phyloP scores from a whole-genome alignment of 2,329 filamentous ascomycete genomes.

The Teratosphaeria gauchensis region DNA sequence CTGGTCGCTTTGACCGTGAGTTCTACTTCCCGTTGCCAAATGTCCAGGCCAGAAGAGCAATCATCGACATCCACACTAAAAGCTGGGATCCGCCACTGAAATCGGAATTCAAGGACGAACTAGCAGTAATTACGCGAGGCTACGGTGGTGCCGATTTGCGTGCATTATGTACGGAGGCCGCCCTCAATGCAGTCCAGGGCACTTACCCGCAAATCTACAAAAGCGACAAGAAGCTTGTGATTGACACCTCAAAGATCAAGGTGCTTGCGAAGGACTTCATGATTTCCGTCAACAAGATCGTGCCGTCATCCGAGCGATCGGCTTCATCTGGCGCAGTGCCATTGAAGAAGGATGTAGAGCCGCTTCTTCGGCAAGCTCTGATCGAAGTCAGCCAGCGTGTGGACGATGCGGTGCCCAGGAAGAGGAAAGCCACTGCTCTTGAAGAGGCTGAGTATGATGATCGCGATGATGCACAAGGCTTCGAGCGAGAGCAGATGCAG shows the following conservation, averaged over 20 bases:
- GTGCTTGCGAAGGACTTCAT: slow-evolving; percentile 93
- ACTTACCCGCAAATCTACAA: slow-evolving; percentile 95
- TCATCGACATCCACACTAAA: slow-evolving; percentile 90
- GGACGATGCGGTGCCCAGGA: slow-evolving; percentile 69
- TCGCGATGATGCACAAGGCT: slow-evolving; percentile 72
- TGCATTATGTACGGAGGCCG: slow-evolving; percentile 89
- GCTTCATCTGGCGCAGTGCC: slow-evolving; percentile 75
- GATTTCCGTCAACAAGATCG: slow-evolving; percentile 90
- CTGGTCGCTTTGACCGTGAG: slow-evolving; percentile 91
- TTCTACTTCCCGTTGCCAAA: slow-evolving; percentile 96
- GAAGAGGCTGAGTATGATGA: slow-evolving; percentile 93
- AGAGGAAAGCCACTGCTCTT: slow-evolving; percentile 77
- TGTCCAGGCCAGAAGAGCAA: slow-evolving; percentile 66
- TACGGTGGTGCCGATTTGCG: slow-evolving; percentile 93
- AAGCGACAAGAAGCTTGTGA: slow-evolving; percentile 78
- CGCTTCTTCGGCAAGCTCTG: slow-evolving; percentile 67
- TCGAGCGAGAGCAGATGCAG: slow-evolving; percentile 68
- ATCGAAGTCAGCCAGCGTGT: slow-evolving; percentile 52
- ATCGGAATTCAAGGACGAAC: slow-evolving; percentile 66
- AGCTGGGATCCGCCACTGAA: slow-evolving; percentile 77
- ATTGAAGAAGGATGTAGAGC: slow-evolving; percentile 69
- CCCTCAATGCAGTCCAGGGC: slow-evolving; percentile 88
- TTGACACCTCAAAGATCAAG: slow-evolving; percentile 74
- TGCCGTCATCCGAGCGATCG: slow-evolving; percentile 88
- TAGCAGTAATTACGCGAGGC: slow-evolving; percentile 85